Evolutionary conservation across 148 eudicot genomes (phyloP).

Genomic region (Polygonum aviculare): DNA sequence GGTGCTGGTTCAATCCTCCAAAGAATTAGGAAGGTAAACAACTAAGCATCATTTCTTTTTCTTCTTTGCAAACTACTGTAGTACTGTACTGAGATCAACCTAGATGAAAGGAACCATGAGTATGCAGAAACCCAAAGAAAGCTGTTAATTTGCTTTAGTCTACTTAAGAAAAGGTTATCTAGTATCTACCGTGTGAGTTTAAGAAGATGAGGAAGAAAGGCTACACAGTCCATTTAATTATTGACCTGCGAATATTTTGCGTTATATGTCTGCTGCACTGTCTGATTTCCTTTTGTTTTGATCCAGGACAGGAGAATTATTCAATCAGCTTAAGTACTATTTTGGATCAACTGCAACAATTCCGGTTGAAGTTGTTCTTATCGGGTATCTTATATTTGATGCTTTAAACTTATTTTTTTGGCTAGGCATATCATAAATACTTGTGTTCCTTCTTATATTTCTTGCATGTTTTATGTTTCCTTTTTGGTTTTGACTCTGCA

Average conservation of each 20-base stretch:
- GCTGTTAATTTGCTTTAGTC: background rate
- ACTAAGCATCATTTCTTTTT: constrained; percentile 7
- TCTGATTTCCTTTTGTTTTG: constrained; percentile 5
- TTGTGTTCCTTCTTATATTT: background rate
- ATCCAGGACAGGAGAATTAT: constrained; percentile 56
- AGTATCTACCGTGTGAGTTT: background rate
- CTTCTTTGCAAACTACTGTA: background rate
- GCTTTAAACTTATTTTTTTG: constrained; percentile 7
- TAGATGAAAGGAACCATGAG: background rate
- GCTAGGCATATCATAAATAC: background rate
- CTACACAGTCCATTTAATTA: background rate
- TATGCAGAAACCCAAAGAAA: background rate
- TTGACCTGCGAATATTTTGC: background rate
- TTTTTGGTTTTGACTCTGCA: background rate
- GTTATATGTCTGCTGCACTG: background rate
- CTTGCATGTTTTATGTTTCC: background rate
- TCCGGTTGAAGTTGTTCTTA: constrained; percentile 73
- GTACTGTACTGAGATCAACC: background rate
- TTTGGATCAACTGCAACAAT: constrained; percentile 54
- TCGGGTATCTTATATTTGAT: constrained; percentile 39
- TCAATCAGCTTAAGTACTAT: constrained; percentile 40
- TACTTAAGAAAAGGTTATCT: background rate
- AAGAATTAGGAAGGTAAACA: constrained; percentile 42
- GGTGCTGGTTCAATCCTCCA: constrained; percentile 76
- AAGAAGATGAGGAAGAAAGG: background rate